Evolutionary conservation across 2,329 filamentous ascomycete species (phyloP).

Genomic region (Alternaria postmessia): DNA sequence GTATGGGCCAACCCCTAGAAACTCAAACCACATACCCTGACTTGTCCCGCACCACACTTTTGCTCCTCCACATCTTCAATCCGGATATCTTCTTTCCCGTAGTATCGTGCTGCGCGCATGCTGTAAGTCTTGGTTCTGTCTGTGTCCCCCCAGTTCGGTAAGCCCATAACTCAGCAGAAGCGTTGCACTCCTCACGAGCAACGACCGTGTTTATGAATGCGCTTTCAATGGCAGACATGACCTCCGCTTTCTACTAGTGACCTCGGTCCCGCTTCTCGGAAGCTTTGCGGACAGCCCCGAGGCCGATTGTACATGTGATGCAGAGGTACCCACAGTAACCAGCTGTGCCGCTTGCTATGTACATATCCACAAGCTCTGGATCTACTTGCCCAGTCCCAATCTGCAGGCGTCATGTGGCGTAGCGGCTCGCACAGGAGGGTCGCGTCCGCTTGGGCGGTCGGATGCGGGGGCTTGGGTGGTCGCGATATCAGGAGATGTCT

Average conservation of each 20-base stretch:
- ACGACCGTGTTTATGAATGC: conserved; percentile 42
- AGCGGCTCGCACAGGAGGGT: conserved; percentile 12
- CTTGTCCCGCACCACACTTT: conserved; percentile 59
- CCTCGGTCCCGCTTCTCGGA: conserved; percentile 12
- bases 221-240: conserved; percentile 41
- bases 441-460: conserved; percentile 13
- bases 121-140: conserved; percentile 5
- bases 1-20: background rate
- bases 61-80: conserved; percentile 62
- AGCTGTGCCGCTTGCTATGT: background rate
- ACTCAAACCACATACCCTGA: conserved; percentile 49
- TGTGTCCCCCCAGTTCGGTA: conserved; percentile 12
- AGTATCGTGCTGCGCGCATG: conserved; percentile 65
- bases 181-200: conserved; percentile 16
- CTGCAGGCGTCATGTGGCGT: conserved; percentile 2
- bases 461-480: conserved; percentile 4
- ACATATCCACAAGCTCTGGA: background rate
- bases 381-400: background rate
- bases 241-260: conserved; percentile 1
- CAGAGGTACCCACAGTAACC: conserved; percentile 6
- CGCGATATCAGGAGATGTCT: background rate
- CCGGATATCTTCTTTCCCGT: conserved; percentile 64
- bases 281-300: conserved; percentile 4
- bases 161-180: background rate
- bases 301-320: conserved; percentile 1